Conservation (phyloP, 441 rosid species). For the Eruca vesicaria region DNA sequence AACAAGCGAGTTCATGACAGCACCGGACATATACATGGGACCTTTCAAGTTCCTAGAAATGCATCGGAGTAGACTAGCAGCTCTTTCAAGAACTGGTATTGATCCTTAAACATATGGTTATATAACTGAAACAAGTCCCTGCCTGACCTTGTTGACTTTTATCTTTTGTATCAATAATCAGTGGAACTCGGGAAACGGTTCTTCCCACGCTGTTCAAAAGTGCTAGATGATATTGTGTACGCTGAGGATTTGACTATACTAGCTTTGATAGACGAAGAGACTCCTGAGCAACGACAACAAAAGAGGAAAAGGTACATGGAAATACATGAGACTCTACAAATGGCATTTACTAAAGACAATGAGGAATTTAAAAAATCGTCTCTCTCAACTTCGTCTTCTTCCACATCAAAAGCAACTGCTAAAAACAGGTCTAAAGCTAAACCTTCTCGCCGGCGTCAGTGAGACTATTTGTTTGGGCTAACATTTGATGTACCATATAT, state of each 20-base stretch:
- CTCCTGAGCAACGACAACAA: constrained; percentile 42
- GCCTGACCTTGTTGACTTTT: not conserved
- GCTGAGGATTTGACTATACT: constrained; percentile 48
- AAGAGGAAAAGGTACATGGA: constrained; percentile 58
- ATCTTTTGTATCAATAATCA: constrained; percentile 22
- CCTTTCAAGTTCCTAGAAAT: constrained; percentile 61
- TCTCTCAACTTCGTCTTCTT: constrained; percentile 19
- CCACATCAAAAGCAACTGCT: constrained; percentile 42
- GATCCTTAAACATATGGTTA: not conserved
- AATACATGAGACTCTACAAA: constrained; percentile 47
- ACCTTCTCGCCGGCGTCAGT: constrained; percentile 14
- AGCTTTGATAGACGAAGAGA: constrained; percentile 42
- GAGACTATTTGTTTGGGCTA: not conserved
- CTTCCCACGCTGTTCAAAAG: constrained; percentile 66
- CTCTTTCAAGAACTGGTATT: constrained; percentile 70
- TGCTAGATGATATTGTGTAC: constrained; percentile 61
- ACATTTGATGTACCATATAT: constrained; percentile 1
- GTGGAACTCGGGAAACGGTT: constrained; percentile 75
- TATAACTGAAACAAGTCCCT: not conserved
- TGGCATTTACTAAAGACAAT: constrained; percentile 59
- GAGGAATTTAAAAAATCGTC: constrained; percentile 46
- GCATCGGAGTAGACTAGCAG: constrained; percentile 56
- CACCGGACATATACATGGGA: constrained; percentile 54
- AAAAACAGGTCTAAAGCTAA: constrained; percentile 35
- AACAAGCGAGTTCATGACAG: constrained; percentile 42